Percentiles rank a stretch among this genome's conserved stretches.
These are phyloP conservation scores for Grosmannia serpens DNA, from an alignment of 2,329 filamentous ascomycete genomes.

Conservation along the genomic window DNA sequence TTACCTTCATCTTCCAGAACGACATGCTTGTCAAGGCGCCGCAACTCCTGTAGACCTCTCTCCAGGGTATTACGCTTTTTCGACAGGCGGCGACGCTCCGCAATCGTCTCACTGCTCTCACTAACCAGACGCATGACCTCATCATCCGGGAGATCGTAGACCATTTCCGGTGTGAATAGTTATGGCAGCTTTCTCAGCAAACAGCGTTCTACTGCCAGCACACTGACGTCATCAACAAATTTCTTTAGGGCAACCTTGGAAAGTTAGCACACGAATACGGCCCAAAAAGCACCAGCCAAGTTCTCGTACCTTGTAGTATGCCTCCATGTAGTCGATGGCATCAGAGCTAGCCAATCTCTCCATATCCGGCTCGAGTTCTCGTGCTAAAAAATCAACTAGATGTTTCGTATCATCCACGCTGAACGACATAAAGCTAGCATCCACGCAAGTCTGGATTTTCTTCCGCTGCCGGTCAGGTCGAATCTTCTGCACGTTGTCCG, in stretches of 20 bases:
- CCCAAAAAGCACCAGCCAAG: not conserved
- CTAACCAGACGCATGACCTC: slow-evolving; percentile 11
- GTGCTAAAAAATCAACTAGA: not conserved
- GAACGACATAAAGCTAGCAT: not conserved
- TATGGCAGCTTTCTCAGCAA: slow-evolving; percentile 13
- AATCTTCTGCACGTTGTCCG: slow-evolving; percentile 21
- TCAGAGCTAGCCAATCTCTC: slow-evolving; percentile 24
- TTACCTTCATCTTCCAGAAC: not conserved
- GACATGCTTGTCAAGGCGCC: slow-evolving; percentile 9
- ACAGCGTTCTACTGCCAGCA: slow-evolving; percentile 15
- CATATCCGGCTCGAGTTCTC: slow-evolving; percentile 21
- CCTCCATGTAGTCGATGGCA: slow-evolving; percentile 27
- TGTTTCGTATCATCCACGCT: not conserved
- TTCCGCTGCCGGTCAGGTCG: slow-evolving; percentile 6
- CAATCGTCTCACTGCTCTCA: slow-evolving; percentile 11
- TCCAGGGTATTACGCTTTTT: slow-evolving; percentile 17
- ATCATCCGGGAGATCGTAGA: slow-evolving; percentile 12
- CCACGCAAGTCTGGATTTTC: not conserved
- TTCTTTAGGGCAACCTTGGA: slow-evolving; percentile 16
- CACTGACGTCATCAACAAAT: slow-evolving; percentile 17
- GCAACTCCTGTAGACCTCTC: slow-evolving; percentile 6
- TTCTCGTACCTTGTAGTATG: slow-evolving; percentile 30
- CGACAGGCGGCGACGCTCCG: slow-evolving; percentile 11
- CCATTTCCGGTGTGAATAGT: slow-evolving; percentile 14
- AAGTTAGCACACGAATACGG: not conserved